Evolutionary conservation across 345 rosid species (phyloP).

Genomic region (Schrenkiella parvula): DNA sequence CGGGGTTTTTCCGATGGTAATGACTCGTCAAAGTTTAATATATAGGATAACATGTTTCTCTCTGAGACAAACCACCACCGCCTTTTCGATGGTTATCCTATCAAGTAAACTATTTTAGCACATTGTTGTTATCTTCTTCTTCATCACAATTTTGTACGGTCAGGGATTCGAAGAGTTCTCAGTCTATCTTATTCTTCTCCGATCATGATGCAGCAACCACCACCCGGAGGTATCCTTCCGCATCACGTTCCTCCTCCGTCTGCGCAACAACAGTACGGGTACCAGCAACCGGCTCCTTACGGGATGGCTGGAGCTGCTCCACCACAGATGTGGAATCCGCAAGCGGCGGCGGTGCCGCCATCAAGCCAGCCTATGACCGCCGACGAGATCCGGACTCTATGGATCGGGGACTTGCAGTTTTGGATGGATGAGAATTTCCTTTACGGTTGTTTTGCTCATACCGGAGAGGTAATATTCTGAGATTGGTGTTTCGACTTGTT

Average conservation of each 20-base stretch:
- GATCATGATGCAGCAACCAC: conserved; percentile 68
- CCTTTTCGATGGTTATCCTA: background rate
- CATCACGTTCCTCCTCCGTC: conserved; percentile 38
- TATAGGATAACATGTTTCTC: fast-evolving
- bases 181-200: background rate
- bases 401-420: conserved; percentile 95
- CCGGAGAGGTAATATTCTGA: conserved; percentile 52
- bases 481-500: background rate
- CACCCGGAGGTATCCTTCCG: conserved; percentile 46
- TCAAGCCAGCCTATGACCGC: conserved; percentile 38
- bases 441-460: conserved; percentile 49
- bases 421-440: conserved; percentile 92
- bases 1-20: too few relatives aligned
- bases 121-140: background rate
- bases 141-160: conserved; percentile 31
- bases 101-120: background rate
- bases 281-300: conserved; percentile 49
- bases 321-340: conserved; percentile 54
- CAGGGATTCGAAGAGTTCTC: conserved; percentile 22
- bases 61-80: background rate
- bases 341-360: conserved; percentile 30
- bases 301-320: conserved; percentile 52
- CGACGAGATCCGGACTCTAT: conserved; percentile 87
- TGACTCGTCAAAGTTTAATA: fast-evolving
- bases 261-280: conserved; percentile 42